Evolutionary conservation across 345 rosid species (phyloP), one percentile per base, ranked within the genome.

Genomic region (Psidium guajava): DNA sequence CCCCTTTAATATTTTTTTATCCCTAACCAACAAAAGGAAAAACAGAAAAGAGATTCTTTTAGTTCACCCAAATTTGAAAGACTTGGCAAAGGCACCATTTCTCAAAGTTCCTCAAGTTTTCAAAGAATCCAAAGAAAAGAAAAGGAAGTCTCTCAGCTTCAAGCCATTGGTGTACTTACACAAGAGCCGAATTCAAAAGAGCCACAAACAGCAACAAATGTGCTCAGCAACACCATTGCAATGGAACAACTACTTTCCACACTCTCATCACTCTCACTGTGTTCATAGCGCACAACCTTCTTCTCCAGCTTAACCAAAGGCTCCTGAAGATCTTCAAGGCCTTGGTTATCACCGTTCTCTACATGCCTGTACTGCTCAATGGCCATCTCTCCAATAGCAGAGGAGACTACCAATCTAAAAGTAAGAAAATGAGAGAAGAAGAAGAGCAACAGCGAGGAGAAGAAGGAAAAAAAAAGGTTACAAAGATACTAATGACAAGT

Each of bases 141-240:
- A 44, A 44, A 44, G 82, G 55, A 36, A 81, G 11, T 69, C 51
- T 77, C 73, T 54, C 69, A 52, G 52, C 56, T 85, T 36, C 21
- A 50, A 74, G 40, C 20, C 40, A 84, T 81, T 40, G 22, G 55
- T 14, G 36, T 8, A 93, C 99, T 94, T 92, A 96, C 99, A 88
- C 99, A 96, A 55, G 96, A 93, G 36, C 99, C 99, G 52, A 96
- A 96, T 83, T 93, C 96, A 83, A 96, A 95, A 74, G 99, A 95
- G 83, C 98, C 98, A 88, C 94, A 94, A 16, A 96, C 96, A 81
- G 98, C 96, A 85, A 96, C 96, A 83, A 90, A 91, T 86, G 99
- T 95, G 91, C 96, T 90, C 5, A 94, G 83, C 86, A 95, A 83
- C 88, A 93, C 98, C 98, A 94, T 94, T 42, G 85, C 83, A 44